A percentile compares a stretch with the other conserved stretches of the same genome.
These are phyloP conservation scores for Geranium brycei DNA, from an alignment of 345 rosid species.

Conservation along the genomic window DNA sequence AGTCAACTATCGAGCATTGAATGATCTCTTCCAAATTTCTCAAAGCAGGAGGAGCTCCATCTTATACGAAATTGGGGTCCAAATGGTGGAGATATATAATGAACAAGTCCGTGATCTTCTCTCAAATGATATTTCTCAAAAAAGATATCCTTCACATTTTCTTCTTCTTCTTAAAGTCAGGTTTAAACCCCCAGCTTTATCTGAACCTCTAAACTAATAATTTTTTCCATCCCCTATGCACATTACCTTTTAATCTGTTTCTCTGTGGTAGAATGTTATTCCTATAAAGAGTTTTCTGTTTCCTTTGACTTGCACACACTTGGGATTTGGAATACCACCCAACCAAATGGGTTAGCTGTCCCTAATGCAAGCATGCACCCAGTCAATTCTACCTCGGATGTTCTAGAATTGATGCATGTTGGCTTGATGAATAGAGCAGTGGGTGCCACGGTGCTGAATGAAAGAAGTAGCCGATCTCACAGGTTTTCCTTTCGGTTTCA, in stretches of 20 bases:
- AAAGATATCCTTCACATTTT: constrained; percentile 54
- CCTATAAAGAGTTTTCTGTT: constrained; percentile 1
- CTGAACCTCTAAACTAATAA: not conserved
- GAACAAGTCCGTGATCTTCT: constrained; percentile 91
- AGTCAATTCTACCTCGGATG: constrained; percentile 66
- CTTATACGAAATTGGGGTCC: constrained; percentile 74
- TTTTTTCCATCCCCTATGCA: not conserved
- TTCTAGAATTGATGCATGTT: constrained; percentile 57
- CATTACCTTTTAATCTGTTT: not conserved
- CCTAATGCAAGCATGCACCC: constrained; percentile 80
- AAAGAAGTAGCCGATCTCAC: constrained; percentile 98
- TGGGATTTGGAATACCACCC: constrained; percentile 77
- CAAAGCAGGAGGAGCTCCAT: constrained; percentile 47
- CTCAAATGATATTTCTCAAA: constrained; percentile 39
- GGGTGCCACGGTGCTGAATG: constrained; percentile 85
- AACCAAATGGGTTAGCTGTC: constrained; percentile 81
- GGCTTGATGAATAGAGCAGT: constrained; percentile 80
- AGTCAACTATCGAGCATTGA: constrained; percentile 65
- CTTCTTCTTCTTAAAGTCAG: not conserved
- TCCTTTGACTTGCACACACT: constrained; percentile 69
- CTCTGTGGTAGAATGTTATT: not conserved
- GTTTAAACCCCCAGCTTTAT: not conserved
- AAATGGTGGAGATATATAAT: constrained; percentile 82
- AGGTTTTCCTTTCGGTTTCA: constrained; percentile 35
- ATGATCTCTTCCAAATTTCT: constrained; percentile 67